Evolutionary conservation across 2,329 filamentous ascomycete species (phyloP).

Genomic region (Stemphylium vesicarium): DNA sequence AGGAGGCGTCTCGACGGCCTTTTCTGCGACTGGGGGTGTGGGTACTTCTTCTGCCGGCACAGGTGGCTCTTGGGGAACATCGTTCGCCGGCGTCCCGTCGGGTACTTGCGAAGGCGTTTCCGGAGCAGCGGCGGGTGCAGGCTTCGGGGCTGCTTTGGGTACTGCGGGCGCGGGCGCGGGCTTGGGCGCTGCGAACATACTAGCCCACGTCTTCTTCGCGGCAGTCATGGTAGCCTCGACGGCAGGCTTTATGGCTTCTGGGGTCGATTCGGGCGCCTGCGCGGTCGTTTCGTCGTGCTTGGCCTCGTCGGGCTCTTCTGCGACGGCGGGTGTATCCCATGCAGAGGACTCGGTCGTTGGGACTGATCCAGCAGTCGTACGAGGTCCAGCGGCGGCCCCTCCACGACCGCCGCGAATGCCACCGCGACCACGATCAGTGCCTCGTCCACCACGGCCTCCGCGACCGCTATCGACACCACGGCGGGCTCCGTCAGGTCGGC

Average conservation of each 20-base stretch:
- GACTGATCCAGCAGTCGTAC: slow-evolving; percentile 62
- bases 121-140: slow-evolving; percentile 45
- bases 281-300: slow-evolving; percentile 31
- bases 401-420: slow-evolving; percentile 66
- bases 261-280: slow-evolving; percentile 23
- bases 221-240: slow-evolving; percentile 39
- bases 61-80: slow-evolving; percentile 48
- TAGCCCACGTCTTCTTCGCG: slow-evolving; percentile 61
- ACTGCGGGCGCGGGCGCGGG: slow-evolving; percentile 55
- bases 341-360: slow-evolving; percentile 73
- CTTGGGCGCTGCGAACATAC: slow-evolving; percentile 59
- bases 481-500: slow-evolving; percentile 28
- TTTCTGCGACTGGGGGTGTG: slow-evolving; percentile 46
- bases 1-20: slow-evolving; percentile 44
- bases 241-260: slow-evolving; percentile 26
- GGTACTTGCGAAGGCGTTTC: slow-evolving; percentile 43
- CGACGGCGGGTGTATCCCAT: slow-evolving; percentile 59
- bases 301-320: slow-evolving; percentile 27
- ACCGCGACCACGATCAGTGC: slow-evolving; percentile 62
- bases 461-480: slow-evolving; percentile 47
- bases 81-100: slow-evolving; percentile 48
- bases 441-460: slow-evolving; percentile 59
- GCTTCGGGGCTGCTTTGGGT: slow-evolving; percentile 45
- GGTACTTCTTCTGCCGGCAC: slow-evolving; percentile 51
- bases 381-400: slow-evolving; percentile 68